These are phyloP conservation scores for Penicillium sp. DNA, from an alignment of 2,329 filamentous ascomycete genomes.

Conservation along the genomic window DNA sequence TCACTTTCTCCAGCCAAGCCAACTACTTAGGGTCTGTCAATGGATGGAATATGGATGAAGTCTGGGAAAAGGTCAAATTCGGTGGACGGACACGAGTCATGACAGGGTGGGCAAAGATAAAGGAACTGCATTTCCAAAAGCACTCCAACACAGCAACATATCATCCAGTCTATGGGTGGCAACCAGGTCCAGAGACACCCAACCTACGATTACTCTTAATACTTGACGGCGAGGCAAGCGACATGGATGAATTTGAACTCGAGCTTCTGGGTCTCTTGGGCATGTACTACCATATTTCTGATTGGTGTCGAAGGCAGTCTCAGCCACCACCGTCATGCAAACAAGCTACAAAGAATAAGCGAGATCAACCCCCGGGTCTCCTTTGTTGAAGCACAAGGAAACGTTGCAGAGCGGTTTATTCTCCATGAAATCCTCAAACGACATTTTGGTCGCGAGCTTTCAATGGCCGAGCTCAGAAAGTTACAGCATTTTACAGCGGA, in stretches of 20 bases:
- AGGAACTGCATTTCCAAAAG: constrained; percentile 51
- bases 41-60: constrained; percentile 40
- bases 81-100: constrained; percentile 51
- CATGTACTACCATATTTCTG: constrained; percentile 52
- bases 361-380: constrained; percentile 50
- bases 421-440: constrained; percentile 53
- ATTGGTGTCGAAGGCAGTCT: constrained; percentile 53
- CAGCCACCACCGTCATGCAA: constrained; percentile 52
- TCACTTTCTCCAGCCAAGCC: constrained; percentile 46
- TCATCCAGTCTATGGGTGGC: constrained; percentile 53
- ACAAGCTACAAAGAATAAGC: constrained; percentile 51
- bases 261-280: constrained; percentile 52
- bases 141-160: constrained; percentile 46
- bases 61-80: constrained; percentile 42
- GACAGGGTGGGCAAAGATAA: constrained; percentile 53
- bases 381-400: constrained; percentile 54
- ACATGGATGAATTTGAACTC: constrained; percentile 55
- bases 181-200: constrained; percentile 49
- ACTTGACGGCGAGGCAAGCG: constrained; percentile 51
- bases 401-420: constrained; percentile 49
- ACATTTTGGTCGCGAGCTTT: constrained; percentile 47
- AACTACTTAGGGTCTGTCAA: constrained; percentile 43
- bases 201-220: constrained; percentile 49
- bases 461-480: constrained; percentile 37
- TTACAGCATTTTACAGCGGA: neutral